These are phyloP conservation scores for Tulasnella sp. DNA, from an alignment of 768 basidiomycete species.

Conservation along the genomic window DNA sequence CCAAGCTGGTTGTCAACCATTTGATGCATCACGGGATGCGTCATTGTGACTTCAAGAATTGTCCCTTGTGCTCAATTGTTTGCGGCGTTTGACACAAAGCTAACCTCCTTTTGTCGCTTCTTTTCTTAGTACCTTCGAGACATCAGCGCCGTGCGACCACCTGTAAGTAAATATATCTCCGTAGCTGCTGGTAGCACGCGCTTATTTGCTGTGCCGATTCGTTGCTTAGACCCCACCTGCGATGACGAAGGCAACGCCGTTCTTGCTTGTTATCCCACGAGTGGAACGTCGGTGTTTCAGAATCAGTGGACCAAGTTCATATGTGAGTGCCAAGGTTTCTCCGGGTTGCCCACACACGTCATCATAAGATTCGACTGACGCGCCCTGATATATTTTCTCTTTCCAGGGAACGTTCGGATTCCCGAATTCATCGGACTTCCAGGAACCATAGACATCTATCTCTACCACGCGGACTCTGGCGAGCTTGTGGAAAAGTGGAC, in stretches of 20 bases:
- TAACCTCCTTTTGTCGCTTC: no score
- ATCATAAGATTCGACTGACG: no score
- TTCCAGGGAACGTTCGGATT: constrained; percentile 61
- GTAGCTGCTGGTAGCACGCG: no score
- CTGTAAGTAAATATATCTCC: no score
- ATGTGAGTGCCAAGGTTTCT: constrained; percentile 36
- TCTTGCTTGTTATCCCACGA: constrained; percentile 65
- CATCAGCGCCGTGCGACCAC: no score
- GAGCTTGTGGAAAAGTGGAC: constrained; percentile 36
- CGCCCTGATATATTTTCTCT: constrained; percentile 15
- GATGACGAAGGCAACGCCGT: constrained; percentile 47
- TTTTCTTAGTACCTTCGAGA: no score
- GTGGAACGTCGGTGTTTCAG: constrained; percentile 50
- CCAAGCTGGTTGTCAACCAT: no score
- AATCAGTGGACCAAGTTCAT: constrained; percentile 66
- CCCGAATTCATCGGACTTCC: constrained; percentile 44
- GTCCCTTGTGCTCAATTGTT: no score
- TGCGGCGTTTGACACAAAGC: no score
- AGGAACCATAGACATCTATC: constrained; percentile 67
- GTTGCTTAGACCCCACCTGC: constrained; percentile 26
- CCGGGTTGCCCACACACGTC: constrained; percentile 30
- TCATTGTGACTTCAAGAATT: no score
- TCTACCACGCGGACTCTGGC: constrained; percentile 62
- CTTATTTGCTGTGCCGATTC: no score
- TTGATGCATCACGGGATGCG: no score